A percentile compares a stretch with the other conserved stretches of the same genome.
phyloP scores from a whole-genome alignment of 2,329 filamentous ascomycete species.

The Didymosphaeria variabile region DNA sequence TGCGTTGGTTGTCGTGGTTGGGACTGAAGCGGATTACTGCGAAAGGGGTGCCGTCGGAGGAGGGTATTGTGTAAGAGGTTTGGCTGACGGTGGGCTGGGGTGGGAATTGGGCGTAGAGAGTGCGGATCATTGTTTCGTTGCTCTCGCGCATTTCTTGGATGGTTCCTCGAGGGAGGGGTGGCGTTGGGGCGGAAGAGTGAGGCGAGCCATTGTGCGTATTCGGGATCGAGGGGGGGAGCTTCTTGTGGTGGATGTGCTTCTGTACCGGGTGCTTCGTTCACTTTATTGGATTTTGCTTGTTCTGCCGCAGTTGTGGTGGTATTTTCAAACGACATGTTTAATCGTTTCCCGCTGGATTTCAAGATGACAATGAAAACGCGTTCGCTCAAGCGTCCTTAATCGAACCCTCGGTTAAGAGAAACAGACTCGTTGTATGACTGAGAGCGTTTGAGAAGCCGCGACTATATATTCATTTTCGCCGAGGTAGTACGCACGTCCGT shows the following conservation, averaged over 20 bases:
- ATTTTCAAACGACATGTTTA: neutral
- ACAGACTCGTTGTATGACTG: too few species aligned
- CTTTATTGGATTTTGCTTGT: neutral
- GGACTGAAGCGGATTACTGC: neutral
- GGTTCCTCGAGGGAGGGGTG: neutral
- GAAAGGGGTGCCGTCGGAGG: neutral
- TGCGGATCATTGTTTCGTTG: neutral
- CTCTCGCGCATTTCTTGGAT: neutral
- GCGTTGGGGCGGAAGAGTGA: neutral
- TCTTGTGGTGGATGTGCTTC: neutral
- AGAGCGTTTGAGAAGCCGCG: too few species aligned
- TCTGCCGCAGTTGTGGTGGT: neutral
- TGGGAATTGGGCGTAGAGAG: neutral
- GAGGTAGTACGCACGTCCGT: neutral
- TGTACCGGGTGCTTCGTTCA: neutral
- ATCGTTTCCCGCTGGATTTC: too few species aligned
- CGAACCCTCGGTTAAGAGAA: too few species aligned
- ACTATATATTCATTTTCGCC: too few species aligned
- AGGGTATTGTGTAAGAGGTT: neutral
- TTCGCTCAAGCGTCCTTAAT: too few species aligned
- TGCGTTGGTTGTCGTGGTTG: neutral
- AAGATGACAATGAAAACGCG: too few species aligned
- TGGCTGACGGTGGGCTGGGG: neutral
- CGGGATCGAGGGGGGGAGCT: neutral
- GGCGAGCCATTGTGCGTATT: neutral